phyloP scores from a whole-genome alignment of 106 monocot species.

The Allium sativum region DNA sequence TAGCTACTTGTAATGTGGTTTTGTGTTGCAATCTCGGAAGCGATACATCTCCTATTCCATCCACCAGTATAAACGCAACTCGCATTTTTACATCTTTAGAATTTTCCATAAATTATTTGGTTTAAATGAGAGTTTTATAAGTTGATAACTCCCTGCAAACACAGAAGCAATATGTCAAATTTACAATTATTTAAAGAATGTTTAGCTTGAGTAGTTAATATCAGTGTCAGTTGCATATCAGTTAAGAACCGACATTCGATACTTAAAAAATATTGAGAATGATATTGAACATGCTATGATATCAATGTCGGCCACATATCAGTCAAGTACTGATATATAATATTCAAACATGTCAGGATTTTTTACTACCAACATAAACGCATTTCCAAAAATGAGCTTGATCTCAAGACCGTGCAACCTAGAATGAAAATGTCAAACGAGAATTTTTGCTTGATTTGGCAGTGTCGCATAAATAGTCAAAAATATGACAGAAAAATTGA shows the following conservation, averaged over 20 bases:
- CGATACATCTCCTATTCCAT: conserved; percentile 86
- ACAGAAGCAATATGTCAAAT: background rate
- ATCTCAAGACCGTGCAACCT: background rate
- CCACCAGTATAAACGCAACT: conserved; percentile 76
- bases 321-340: too few species aligned
- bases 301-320: too few species aligned
- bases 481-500: too few species aligned
- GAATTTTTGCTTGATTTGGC: too few species aligned
- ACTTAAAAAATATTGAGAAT: background rate
- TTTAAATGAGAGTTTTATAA: background rate
- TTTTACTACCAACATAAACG: too few species aligned
- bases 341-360: too few species aligned
- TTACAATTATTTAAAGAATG: background rate
- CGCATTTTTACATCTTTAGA: conserved; percentile 37
- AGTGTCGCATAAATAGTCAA: too few species aligned
- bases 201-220: background rate
- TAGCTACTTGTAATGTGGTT: conserved; percentile 69
- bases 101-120: conserved; percentile 15
- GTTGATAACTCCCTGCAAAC: background rate
- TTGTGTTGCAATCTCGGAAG: conserved; percentile 41
- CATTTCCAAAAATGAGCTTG: too few species aligned
- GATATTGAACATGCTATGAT: too few species aligned
- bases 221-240: background rate
- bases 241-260: background rate
- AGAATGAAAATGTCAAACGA: background rate